phyloP scores from a whole-genome alignment of 148 eudicot species.

The Camellia japonica region DNA sequence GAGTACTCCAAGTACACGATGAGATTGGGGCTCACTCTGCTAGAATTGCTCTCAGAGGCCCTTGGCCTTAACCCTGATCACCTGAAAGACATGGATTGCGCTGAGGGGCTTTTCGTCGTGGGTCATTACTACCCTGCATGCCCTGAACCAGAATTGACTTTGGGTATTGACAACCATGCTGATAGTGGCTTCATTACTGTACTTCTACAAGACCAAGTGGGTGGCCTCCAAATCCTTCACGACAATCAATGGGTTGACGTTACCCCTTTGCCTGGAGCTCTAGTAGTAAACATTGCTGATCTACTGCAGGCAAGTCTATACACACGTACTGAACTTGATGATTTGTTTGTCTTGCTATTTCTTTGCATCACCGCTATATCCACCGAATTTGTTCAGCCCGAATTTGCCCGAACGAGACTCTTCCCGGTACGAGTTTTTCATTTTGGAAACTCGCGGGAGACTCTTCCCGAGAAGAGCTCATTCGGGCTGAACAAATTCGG shows the following conservation, averaged over 20 bases:
- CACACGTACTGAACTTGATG: too few species aligned
- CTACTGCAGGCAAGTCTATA: background rate
- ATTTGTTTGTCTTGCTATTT: too few species aligned
- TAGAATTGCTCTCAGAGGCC: slow-evolving; percentile 20
- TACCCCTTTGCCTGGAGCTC: background rate
- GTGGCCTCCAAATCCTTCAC: slow-evolving; percentile 11
- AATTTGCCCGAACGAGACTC: too few species aligned
- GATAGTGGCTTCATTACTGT: slow-evolving; percentile 35
- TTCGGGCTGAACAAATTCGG: too few species aligned
- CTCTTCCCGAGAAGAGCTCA: too few species aligned
- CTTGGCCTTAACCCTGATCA: slow-evolving; percentile 30
- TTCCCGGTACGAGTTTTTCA: too few species aligned
- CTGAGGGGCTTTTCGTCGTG: slow-evolving; percentile 5
- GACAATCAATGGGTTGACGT: slow-evolving; percentile 11
- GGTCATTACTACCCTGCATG: slow-evolving; percentile 41
- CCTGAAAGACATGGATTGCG: slow-evolving; percentile 39
- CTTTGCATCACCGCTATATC: too few species aligned
- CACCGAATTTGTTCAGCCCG: too few species aligned
- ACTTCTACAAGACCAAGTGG: slow-evolving; percentile 13
- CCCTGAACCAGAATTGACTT: slow-evolving; percentile 32
- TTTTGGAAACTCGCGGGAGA: too few species aligned
- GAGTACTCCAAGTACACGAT: slow-evolving; percentile 30
- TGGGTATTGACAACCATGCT: slow-evolving; percentile 27
- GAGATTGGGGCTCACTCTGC: slow-evolving; percentile 18
- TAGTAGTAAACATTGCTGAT: slow-evolving; percentile 6